A percentile compares a stretch with the other conserved stretches of the same genome.
These are phyloP conservation scores for Aspergillus sp. DNA, from an alignment of 2,329 filamentous ascomycete species.

Conservation along the genomic window DNA sequence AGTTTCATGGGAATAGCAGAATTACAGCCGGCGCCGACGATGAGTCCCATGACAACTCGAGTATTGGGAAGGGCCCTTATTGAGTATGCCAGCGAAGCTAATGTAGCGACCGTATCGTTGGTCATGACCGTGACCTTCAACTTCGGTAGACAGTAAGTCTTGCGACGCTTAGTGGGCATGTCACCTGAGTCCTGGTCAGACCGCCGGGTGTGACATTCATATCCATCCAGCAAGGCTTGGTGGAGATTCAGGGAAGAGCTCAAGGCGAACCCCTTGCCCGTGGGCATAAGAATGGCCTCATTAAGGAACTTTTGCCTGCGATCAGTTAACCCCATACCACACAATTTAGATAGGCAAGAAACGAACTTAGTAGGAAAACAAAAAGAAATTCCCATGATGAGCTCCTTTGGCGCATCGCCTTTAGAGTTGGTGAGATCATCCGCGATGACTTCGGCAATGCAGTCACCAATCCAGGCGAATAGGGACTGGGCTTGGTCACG, in stretches of 20 bases:
- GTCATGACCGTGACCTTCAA: conserved; percentile 71
- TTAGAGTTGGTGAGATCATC: conserved; percentile 43
- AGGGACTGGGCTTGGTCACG: conserved; percentile 68
- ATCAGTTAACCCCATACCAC: not conserved
- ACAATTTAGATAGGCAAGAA: no score
- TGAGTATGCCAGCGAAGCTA: conserved; percentile 74
- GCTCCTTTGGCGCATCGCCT: conserved; percentile 32
- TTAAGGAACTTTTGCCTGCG: conserved; percentile 49
- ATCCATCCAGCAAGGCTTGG: conserved; percentile 36
- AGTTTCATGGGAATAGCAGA: conserved; percentile 70
- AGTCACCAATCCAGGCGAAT: conserved; percentile 73
- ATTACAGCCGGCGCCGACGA: conserved; percentile 76
- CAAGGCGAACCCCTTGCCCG: conserved; percentile 54
- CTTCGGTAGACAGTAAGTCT: conserved; percentile 53
- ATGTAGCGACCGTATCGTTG: conserved; percentile 75
- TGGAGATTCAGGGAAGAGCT: conserved; percentile 37
- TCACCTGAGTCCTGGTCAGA: conserved; percentile 27
- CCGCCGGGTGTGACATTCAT: conserved; percentile 45
- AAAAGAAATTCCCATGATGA: conserved; percentile 45
- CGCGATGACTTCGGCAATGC: conserved; percentile 70
- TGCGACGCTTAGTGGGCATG: conserved; percentile 31
- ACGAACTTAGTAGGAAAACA: conserved; percentile 46
- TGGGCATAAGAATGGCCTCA: conserved; percentile 54
- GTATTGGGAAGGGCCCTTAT: conserved; percentile 59
- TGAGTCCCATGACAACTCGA: conserved; percentile 71